These are phyloP conservation scores for Pichia insulana DNA, from an alignment of 805 yeast species.

Conservation along the genomic window DNA sequence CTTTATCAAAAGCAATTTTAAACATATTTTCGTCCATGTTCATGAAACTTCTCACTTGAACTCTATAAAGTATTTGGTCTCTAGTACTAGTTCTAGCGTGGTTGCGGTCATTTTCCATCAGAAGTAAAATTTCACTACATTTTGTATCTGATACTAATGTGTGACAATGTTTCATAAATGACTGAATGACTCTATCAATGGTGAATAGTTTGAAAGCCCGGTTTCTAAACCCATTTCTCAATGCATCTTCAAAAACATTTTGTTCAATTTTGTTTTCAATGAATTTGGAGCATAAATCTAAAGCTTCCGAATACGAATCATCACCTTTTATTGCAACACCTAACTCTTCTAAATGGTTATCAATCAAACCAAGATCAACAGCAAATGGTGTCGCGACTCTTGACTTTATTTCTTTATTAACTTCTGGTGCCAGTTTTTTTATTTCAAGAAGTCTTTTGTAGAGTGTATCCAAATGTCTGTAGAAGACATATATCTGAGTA, in stretches of 20 bases:
- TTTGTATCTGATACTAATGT: constrained; percentile 69
- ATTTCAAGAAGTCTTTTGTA: constrained; percentile 76
- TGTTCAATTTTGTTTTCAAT: constrained; percentile 90
- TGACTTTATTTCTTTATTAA: constrained; percentile 59
- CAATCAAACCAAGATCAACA: constrained; percentile 70
- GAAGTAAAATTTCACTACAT: constrained; percentile 68
- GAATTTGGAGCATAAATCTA: constrained; percentile 61
- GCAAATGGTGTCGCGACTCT: constrained; percentile 71
- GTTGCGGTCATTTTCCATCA: constrained; percentile 77
- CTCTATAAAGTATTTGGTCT: constrained; percentile 83
- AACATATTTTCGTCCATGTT: constrained; percentile 83
- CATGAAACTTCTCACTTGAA: constrained; percentile 78
- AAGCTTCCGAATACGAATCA: constrained; percentile 70
- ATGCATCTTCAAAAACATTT: constrained; percentile 88
- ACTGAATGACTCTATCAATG: constrained; percentile 83
- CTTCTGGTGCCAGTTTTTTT: constrained; percentile 61
- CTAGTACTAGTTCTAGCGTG: constrained; percentile 60
- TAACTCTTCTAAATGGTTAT: constrained; percentile 73
- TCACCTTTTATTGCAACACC: constrained; percentile 64
- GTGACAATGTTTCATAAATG: constrained; percentile 79
- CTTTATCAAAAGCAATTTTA: constrained; percentile 64
- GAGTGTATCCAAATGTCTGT: constrained; percentile 75
- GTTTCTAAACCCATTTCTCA: constrained; percentile 91
- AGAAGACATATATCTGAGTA: constrained; percentile 79
- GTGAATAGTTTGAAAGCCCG: constrained; percentile 90